Conservation (phyloP, 176 grass and related monocot species). For the Tillandsia leiboldiana region DNA sequence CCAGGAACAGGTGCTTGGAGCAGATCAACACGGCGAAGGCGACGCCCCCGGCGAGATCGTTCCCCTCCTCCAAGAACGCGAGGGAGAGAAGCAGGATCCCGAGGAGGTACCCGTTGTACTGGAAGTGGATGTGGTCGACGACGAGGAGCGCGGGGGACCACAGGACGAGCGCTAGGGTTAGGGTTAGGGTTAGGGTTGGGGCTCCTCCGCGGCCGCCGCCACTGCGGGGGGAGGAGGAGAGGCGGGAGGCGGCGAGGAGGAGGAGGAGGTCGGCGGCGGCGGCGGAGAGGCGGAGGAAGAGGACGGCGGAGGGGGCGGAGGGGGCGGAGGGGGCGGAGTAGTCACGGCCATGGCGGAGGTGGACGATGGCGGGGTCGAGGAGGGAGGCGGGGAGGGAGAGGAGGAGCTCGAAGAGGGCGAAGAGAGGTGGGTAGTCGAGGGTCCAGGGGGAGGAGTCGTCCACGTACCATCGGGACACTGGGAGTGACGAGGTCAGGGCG, state of each 20-base stretch:
- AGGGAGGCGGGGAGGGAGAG: slow-evolving; percentile 49
- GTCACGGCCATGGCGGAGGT: neutral
- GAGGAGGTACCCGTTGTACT: slow-evolving; percentile 71
- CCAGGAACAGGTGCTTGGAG: slow-evolving; percentile 84
- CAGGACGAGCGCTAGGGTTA: slow-evolving; percentile 31
- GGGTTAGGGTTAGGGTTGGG: slow-evolving; percentile 14
- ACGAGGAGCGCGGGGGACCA: slow-evolving; percentile 64
- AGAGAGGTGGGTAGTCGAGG: slow-evolving; percentile 90
- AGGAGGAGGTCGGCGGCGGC: slow-evolving; percentile 53
- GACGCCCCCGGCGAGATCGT: slow-evolving; percentile 55
- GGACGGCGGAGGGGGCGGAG: slow-evolving; percentile 15
- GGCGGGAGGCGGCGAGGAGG: slow-evolving; percentile 32
- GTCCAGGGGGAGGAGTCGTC: slow-evolving; percentile 65
- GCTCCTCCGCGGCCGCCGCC: slow-evolving; percentile 9
- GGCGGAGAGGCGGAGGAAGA: slow-evolving; percentile 7
- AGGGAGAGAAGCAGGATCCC: slow-evolving; percentile 57
- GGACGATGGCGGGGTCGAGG: slow-evolving; percentile 36
- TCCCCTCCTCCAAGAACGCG: slow-evolving; percentile 53
- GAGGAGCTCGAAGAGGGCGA: slow-evolving; percentile 50
- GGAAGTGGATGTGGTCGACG: slow-evolving; percentile 83
- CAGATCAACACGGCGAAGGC: slow-evolving; percentile 61
- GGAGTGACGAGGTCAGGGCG: slow-evolving; percentile 61
- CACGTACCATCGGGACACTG: slow-evolving; percentile 58
- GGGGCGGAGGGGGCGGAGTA: slow-evolving; percentile 12
- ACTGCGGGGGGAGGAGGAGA: slow-evolving; percentile 23